Percentiles rank a stretch among this genome's conserved stretches.
Evolutionary conservation across 208 protist species (phyloP).

Genomic region (Wallacemonas collosoma): DNA sequence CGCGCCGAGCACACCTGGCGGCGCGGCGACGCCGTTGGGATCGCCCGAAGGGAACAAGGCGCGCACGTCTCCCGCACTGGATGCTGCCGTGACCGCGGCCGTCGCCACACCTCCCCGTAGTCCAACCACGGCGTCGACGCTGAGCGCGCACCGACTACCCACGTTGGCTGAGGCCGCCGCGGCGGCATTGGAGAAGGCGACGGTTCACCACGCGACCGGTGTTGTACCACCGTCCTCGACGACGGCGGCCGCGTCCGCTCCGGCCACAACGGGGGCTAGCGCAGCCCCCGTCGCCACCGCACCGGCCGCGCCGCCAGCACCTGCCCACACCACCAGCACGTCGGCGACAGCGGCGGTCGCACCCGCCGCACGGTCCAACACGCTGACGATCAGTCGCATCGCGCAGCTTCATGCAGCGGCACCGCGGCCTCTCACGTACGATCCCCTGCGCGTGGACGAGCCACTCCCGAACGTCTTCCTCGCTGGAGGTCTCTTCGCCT

Average conservation of each 20-base stretch:
- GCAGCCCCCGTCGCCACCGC: not conserved
- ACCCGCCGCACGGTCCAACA: not conserved
- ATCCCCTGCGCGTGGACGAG: constrained; percentile 41
- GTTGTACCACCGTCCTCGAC: not conserved
- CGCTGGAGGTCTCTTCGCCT: constrained; percentile 46
- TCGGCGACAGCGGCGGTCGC: not conserved
- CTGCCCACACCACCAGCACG: not conserved
- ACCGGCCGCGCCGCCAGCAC: not conserved
- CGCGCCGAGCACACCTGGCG: constrained; percentile 13
- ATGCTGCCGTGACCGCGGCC: not conserved
- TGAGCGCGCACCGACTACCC: not conserved
- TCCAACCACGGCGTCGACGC: not conserved
- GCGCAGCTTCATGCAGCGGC: not conserved
- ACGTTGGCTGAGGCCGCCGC: constrained; percentile 4
- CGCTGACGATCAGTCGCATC: constrained; percentile 10
- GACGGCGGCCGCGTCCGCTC: not conserved
- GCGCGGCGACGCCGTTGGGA: not conserved
- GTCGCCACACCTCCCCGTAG: not conserved
- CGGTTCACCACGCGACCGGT: not conserved
- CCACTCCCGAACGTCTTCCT: constrained; percentile 48
- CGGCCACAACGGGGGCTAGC: not conserved
- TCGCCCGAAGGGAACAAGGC: constrained; percentile 3
- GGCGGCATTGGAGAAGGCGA: not conserved
- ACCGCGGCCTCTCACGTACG: constrained; percentile 26
- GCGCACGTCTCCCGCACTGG: not conserved